Percentiles rank a stretch among this genome's conserved stretches.
Evolutionary conservation across 192 early-diverging fungal genomes (phyloP).

Genomic region (Piromyces finnis): DNA sequence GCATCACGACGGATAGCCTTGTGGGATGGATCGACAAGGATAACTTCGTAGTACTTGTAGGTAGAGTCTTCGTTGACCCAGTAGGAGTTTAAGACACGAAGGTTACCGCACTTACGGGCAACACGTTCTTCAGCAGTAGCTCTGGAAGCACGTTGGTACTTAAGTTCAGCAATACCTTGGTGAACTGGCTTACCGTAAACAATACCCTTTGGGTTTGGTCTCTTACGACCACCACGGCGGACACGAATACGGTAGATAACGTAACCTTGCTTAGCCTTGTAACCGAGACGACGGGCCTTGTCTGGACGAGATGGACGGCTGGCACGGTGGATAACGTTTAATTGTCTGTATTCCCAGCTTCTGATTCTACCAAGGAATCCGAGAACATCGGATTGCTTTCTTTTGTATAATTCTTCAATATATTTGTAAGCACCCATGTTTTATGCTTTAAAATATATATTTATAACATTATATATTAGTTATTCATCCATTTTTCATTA

Average conservation of each 20-base stretch:
- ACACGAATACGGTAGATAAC: slow-evolving; percentile 98
- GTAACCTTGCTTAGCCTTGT: slow-evolving; percentile 99
- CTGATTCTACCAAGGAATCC: slow-evolving; percentile 95
- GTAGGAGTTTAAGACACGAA: slow-evolving; percentile 98
- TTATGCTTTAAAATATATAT: not conserved
- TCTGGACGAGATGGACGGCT: slow-evolving; percentile 95
- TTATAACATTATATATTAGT: too few species aligned
- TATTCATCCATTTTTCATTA: too few species aligned
- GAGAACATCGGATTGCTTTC: slow-evolving; percentile 99
- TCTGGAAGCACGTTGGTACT: slow-evolving; percentile 90
- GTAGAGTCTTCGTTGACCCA: slow-evolving; percentile 99
- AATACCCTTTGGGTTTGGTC: slow-evolving; percentile 91
- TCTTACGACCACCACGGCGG: slow-evolving; percentile 96
- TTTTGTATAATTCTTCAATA: slow-evolving; percentile 90
- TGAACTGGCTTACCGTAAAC: slow-evolving; percentile 96
- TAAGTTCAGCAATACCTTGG: slow-evolving; percentile 97
- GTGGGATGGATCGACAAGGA: slow-evolving; percentile 93
- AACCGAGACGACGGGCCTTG: slow-evolving; percentile 97
- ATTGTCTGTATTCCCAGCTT: slow-evolving; percentile 97
- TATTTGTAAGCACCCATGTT: slow-evolving; percentile 56
- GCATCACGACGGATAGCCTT: slow-evolving; percentile 97
- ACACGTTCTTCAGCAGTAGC: slow-evolving; percentile 95
- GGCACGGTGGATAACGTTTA: slow-evolving; percentile 97
- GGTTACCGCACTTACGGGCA: slow-evolving; percentile 88
- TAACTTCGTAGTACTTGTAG: slow-evolving; percentile 99